A percentile compares a stretch with the other conserved stretches of the same genome.
Conservation (phyloP, 768 basidiomycete genomes). For the Coprinopsis marcescibilis region DNA sequence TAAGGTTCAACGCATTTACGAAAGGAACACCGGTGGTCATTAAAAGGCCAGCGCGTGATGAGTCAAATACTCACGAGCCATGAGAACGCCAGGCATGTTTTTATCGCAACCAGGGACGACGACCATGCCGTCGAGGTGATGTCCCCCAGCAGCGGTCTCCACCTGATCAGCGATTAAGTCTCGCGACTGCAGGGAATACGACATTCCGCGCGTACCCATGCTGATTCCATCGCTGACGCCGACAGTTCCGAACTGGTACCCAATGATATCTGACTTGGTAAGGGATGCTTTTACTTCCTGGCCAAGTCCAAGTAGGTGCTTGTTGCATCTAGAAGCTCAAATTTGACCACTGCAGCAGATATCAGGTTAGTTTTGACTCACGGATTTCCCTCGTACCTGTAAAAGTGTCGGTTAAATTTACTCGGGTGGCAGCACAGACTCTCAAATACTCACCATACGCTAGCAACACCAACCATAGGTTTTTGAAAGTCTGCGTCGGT, state of each 20-base stretch:
- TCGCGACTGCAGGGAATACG: slow-evolving; percentile 93
- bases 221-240: slow-evolving; percentile 99
- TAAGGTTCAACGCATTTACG: slow-evolving; percentile 6
- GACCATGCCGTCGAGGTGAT: slow-evolving; percentile 98
- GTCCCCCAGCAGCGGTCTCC: slow-evolving; percentile 92
- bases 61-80: slow-evolving; percentile 67
- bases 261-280: slow-evolving; percentile 63
- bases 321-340: slow-evolving; percentile 70
- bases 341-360: slow-evolving; percentile 4
- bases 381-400: slow-evolving; percentile 99
- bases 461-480: slow-evolving; percentile 95
- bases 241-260: slow-evolving; percentile 96
- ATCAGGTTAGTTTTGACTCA: slow-evolving; percentile 38
- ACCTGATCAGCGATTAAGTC: slow-evolving; percentile 98
- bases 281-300: slow-evolving; percentile 84
- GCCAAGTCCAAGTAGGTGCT: slow-evolving; percentile 85
- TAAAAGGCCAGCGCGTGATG: slow-evolving; percentile 1
- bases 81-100: slow-evolving; percentile 99
- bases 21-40: slow-evolving; percentile 1
- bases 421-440: neutral
- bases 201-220: slow-evolving; percentile 94
- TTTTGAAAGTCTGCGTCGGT: slow-evolving; percentile 84
- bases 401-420: slow-evolving; percentile 12
- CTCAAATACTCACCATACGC: slow-evolving; percentile 72
- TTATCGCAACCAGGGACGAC: slow-evolving; percentile 98